These are phyloP conservation scores for Chaetomium cochliodes DNA, from an alignment of 495 filamentous ascomycete genomes.

Conservation along the genomic window DNA sequence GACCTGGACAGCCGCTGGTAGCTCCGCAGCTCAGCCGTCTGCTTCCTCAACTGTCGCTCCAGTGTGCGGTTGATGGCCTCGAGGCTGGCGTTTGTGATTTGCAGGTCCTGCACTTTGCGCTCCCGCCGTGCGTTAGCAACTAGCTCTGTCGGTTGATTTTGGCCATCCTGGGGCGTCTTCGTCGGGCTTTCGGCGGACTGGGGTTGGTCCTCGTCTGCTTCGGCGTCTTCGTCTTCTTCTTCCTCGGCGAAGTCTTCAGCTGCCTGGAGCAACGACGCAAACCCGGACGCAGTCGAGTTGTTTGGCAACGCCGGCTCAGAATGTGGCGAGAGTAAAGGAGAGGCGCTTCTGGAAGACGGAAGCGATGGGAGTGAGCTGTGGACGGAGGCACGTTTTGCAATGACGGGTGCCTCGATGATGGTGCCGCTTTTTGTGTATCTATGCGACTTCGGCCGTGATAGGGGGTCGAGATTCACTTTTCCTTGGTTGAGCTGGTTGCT, in stretches of 20 bases:
- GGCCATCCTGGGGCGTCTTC: conserved; percentile 50
- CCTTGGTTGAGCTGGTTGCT: conserved; percentile 15
- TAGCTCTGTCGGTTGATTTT: conserved; percentile 61
- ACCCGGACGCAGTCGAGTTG: conserved; percentile 27
- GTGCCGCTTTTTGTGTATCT: conserved; percentile 31
- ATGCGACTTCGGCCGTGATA: conserved; percentile 16
- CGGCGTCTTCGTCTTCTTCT: conserved; percentile 31
- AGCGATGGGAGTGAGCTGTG: conserved; percentile 28
- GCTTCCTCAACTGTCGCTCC: conserved; percentile 86
- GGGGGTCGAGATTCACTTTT: conserved; percentile 10
- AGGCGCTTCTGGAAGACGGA: conserved; percentile 30
- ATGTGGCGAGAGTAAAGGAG: conserved; percentile 20
- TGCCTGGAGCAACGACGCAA: conserved; percentile 50
- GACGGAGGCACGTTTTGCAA: conserved; percentile 26
- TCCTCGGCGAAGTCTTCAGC: conserved; percentile 47
- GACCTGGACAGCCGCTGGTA: conserved; percentile 78
- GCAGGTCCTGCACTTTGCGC: conserved; percentile 93
- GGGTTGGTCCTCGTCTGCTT: conserved; percentile 33
- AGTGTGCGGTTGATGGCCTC: conserved; percentile 95
- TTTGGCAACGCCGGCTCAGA: conserved; percentile 18
- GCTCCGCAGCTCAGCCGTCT: conserved; percentile 81
- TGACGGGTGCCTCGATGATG: conserved; percentile 32
- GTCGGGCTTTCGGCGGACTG: conserved; percentile 52
- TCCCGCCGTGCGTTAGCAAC: conserved; percentile 85
- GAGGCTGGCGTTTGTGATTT: conserved; percentile 95